A percentile compares a stretch with the other conserved stretches of the same genome.
These are phyloP conservation scores for Leccinum rimulosum DNA, from an alignment of 768 basidiomycete species.

Conservation along the genomic window DNA sequence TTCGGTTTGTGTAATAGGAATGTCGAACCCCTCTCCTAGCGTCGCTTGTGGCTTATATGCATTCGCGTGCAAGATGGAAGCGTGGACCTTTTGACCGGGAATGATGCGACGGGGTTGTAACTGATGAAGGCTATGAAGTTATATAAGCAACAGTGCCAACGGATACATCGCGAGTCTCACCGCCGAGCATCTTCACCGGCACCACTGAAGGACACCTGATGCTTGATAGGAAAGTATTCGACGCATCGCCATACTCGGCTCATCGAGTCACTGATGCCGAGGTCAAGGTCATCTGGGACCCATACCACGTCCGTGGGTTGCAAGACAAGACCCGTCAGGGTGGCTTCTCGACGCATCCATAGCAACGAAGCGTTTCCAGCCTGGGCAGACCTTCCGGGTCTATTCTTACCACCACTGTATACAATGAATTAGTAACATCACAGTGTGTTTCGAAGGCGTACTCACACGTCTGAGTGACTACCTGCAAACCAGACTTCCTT, in stretches of 20 bases:
- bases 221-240: conserved; percentile 25
- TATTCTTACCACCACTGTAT: conserved; percentile 23
- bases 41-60: conserved; percentile 19
- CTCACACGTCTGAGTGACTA: conserved; percentile 37
- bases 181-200: conserved; percentile 14
- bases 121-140: conserved; percentile 12
- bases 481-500: conserved; percentile 71
- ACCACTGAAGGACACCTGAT: conserved; percentile 23
- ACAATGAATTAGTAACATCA: neutral
- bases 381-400: conserved; percentile 19
- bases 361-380: conserved; percentile 27
- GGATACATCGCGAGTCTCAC: conserved; percentile 3
- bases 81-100: conserved; percentile 27
- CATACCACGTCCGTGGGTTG: conserved; percentile 26
- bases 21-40: conserved; percentile 24
- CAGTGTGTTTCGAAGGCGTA: neutral
- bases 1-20: conserved; percentile 8
- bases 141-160: neutral
- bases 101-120: conserved; percentile 26
- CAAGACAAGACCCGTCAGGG: conserved; percentile 24
- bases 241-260: conserved; percentile 9
- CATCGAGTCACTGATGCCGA: conserved; percentile 24
- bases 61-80: conserved; percentile 23
- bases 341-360: conserved; percentile 36
- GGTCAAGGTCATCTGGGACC: conserved; percentile 27